Conservation (phyloP, 1,284 basidiomycete genomes). For the Apiotrichum porosum region DNA sequence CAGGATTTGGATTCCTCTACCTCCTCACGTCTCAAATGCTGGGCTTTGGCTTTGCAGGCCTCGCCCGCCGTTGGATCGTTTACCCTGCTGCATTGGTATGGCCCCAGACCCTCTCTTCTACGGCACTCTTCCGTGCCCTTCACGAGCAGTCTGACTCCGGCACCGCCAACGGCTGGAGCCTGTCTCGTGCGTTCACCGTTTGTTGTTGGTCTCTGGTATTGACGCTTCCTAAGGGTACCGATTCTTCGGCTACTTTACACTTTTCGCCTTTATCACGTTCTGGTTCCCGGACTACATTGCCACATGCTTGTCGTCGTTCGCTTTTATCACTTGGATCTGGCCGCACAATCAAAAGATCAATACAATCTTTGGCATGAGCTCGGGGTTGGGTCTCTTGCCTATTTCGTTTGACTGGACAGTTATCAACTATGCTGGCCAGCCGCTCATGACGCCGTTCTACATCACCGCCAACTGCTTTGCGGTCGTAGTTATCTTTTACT, state of each 20-base stretch:
- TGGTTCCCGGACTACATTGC: slow-evolving; percentile 41
- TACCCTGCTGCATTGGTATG: slow-evolving; percentile 8
- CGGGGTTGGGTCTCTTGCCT: slow-evolving; percentile 13
- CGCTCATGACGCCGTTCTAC: slow-evolving; percentile 4
- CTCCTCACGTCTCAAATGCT: not conserved
- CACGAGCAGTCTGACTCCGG: not conserved
- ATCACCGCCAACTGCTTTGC: not conserved
- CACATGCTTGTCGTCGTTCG: slow-evolving; percentile 53
- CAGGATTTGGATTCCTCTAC: not conserved
- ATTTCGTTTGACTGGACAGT: slow-evolving; percentile 22
- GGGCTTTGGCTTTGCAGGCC: slow-evolving; percentile 8
- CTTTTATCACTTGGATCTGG: slow-evolving; percentile 58
- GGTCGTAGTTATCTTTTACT: slow-evolving; percentile 1
- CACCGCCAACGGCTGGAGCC: not conserved
- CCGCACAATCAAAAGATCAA: slow-evolving; percentile 26
- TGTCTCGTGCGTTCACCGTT: not conserved
- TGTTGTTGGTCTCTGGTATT: too few species aligned
- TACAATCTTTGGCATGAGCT: slow-evolving; percentile 5
- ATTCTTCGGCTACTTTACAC: not conserved
- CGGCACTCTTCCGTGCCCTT: slow-evolving; percentile 5
- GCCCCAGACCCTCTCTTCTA: slow-evolving; percentile 7
- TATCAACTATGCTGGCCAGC: not conserved
- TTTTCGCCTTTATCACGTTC: slow-evolving; percentile 18
- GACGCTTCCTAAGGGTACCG: not conserved
- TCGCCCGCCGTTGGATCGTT: not conserved